phyloP scores from a whole-genome alignment of 805 yeast species.

The Pichia deserticola region DNA sequence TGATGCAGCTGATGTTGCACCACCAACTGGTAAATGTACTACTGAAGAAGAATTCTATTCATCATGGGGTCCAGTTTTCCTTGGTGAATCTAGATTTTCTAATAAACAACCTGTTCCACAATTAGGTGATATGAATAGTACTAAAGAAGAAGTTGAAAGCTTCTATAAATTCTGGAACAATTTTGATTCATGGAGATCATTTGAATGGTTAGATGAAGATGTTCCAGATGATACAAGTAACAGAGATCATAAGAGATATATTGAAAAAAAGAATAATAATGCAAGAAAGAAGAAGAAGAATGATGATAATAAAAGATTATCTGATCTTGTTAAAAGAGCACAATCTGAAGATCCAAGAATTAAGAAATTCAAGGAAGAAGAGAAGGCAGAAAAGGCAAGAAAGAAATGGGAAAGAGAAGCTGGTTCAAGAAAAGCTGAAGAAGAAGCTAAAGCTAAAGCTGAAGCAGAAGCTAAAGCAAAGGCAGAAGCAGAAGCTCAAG shows the following conservation, averaged over 20 bases:
- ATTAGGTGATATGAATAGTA: conserved; percentile 60
- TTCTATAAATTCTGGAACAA: conserved; percentile 91
- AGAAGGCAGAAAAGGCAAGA: conserved; percentile 89
- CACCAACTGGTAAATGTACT: conserved; percentile 50
- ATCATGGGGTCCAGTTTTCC: conserved; percentile 91
- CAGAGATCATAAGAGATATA: conserved; percentile 98
- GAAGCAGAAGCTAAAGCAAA: conserved; percentile 83
- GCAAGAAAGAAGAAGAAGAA: conserved; percentile 96
- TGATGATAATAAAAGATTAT: conserved; percentile 87
- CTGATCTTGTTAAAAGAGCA: conserved; percentile 83
- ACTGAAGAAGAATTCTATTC: conserved; percentile 63
- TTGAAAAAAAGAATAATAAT: conserved; percentile 94
- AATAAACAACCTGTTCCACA: conserved; percentile 82
- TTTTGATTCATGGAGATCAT: conserved; percentile 96
- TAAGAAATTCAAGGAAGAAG: conserved; percentile 85
- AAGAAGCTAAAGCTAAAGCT: conserved; percentile 74
- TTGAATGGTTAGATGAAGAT: conserved; percentile 97
- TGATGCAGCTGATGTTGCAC: conserved; percentile 72
- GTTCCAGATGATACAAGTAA: conserved; percentile 98
- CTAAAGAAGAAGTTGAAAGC: conserved; percentile 75
- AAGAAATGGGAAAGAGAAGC: conserved; percentile 98
- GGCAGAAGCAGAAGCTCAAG: conserved; percentile 68
- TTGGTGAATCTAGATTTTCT: conserved; percentile 84
- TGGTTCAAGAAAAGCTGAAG: conserved; percentile 95
- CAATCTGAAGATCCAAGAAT: conserved; percentile 91